phyloP scores from a whole-genome alignment of 73 alveolate genomes.

The Tetrahymena elliotti region DNA sequence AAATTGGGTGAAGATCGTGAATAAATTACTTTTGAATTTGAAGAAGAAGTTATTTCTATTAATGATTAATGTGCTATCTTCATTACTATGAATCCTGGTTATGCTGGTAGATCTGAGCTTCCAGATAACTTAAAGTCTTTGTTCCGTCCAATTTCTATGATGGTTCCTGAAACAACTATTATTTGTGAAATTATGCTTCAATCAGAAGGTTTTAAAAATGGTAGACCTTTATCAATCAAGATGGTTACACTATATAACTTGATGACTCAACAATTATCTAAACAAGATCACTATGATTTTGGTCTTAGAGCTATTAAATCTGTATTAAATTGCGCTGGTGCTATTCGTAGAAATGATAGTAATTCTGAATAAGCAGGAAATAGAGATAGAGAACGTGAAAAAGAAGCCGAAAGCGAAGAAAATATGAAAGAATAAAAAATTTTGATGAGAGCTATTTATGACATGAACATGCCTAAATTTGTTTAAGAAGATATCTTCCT shows the following conservation, averaged over 20 bases:
- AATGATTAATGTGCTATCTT: slow-evolving; percentile 90
- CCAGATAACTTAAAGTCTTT: slow-evolving; percentile 95
- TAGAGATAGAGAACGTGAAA: slow-evolving; percentile 13
- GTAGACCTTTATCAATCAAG: slow-evolving; percentile 53
- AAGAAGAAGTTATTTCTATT: slow-evolving; percentile 83
- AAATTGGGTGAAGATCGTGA: slow-evolving; percentile 51
- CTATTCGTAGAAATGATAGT: slow-evolving; percentile 71
- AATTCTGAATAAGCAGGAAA: slow-evolving; percentile 11
- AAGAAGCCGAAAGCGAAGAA: slow-evolving; percentile 32
- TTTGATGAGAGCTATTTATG: slow-evolving; percentile 94
- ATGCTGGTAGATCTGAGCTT: slow-evolving; percentile 96
- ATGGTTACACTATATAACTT: slow-evolving; percentile 85
- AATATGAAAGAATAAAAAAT: slow-evolving; percentile 73
- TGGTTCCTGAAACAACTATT: slow-evolving; percentile 99
- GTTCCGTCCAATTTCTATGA: slow-evolving; percentile 99
- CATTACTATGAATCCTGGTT: slow-evolving; percentile 99
- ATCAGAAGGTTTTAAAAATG: slow-evolving; percentile 88
- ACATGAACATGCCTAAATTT: slow-evolving; percentile 98
- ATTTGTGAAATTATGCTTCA: slow-evolving; percentile 95
- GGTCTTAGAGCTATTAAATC: slow-evolving; percentile 99
- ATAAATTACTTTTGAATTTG: slow-evolving; percentile 69
- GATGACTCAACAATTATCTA: slow-evolving; percentile 96
- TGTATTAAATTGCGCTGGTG: slow-evolving; percentile 95
- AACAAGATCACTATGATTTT: slow-evolving; percentile 99
- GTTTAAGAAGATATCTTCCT: slow-evolving; percentile 97